phyloP scores from a whole-genome alignment of 2,329 filamentous ascomycete species.

The Didymella pinodella region DNA sequence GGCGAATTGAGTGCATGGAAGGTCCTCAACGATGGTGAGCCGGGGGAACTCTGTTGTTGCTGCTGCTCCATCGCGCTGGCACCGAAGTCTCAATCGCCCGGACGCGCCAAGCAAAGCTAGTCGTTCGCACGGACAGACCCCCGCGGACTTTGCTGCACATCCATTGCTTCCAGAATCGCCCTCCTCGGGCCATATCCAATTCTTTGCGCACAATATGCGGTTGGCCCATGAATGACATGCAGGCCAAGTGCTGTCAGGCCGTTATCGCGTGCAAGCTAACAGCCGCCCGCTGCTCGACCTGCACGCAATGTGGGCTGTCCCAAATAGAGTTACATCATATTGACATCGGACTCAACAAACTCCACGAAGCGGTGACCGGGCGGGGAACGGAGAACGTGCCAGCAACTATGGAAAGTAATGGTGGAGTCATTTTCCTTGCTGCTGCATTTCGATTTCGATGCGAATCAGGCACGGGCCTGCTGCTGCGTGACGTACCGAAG shows the following conservation, averaged over 20 bases:
- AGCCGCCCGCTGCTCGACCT: slow-evolving; percentile 11
- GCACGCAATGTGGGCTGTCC: slow-evolving; percentile 18
- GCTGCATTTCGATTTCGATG: slow-evolving; percentile 20
- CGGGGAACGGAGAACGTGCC: slow-evolving; percentile 27
- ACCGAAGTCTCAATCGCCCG: slow-evolving; percentile 5
- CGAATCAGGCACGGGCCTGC: slow-evolving; percentile 15
- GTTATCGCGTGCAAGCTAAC: slow-evolving; percentile 1
- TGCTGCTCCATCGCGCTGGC: slow-evolving; percentile 9
- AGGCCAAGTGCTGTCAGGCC: slow-evolving; percentile 1
- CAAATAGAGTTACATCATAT: slow-evolving; percentile 32
- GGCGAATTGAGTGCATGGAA: slow-evolving; percentile 39
- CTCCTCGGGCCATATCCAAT: neutral
- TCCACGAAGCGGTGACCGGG: slow-evolving; percentile 17
- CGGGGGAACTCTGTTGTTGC: slow-evolving; percentile 8
- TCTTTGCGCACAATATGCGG: neutral
- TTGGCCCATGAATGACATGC: neutral
- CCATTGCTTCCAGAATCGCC: slow-evolving; percentile 12
- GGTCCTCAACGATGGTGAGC: slow-evolving; percentile 18
- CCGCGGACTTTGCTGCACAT: slow-evolving; percentile 21
- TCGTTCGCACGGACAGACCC: slow-evolving; percentile 18
- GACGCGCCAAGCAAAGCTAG: slow-evolving; percentile 29
- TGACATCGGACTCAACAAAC: slow-evolving; percentile 24
- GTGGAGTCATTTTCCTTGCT: slow-evolving; percentile 25
- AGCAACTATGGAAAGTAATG: slow-evolving; percentile 25
- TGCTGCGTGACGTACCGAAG: slow-evolving; percentile 19